These are phyloP conservation scores for Suhomyces sp. DNA, from an alignment of 805 yeast species.

Conservation along the genomic window DNA sequence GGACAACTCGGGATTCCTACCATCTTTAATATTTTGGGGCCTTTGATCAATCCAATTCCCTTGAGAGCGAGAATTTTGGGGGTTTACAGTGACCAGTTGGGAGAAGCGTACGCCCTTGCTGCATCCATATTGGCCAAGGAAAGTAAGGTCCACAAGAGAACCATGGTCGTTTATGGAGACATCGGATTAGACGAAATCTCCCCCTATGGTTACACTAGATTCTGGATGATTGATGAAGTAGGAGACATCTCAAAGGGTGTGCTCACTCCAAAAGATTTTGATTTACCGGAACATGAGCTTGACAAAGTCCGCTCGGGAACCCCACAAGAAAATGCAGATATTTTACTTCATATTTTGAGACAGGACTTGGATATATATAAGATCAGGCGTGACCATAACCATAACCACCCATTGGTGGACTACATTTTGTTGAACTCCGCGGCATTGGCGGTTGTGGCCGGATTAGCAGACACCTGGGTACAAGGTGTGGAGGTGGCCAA, in stretches of 20 bases:
- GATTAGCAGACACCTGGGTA: slow-evolving; percentile 65
- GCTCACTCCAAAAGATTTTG: slow-evolving; percentile 76
- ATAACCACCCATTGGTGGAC: slow-evolving; percentile 67
- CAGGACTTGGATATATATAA: slow-evolving; percentile 47
- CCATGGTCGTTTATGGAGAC: slow-evolving; percentile 91
- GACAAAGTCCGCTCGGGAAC: slow-evolving; percentile 76
- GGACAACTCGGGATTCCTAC: slow-evolving; percentile 84
- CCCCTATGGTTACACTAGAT: slow-evolving; percentile 77
- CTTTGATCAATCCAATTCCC: slow-evolving; percentile 88
- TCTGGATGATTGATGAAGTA: slow-evolving; percentile 64
- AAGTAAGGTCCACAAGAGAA: slow-evolving; percentile 47
- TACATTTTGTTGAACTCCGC: slow-evolving; percentile 89
- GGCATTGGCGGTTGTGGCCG: slow-evolving; percentile 79
- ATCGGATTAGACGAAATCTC: slow-evolving; percentile 92
- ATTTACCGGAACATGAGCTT: slow-evolving; percentile 70
- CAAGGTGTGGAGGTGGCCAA: slow-evolving; percentile 77
- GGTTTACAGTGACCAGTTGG: slow-evolving; percentile 77
- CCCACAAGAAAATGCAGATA: slow-evolving; percentile 76
- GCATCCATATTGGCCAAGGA: slow-evolving; percentile 59
- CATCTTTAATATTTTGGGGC: slow-evolving; percentile 92
- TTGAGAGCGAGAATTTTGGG: slow-evolving; percentile 80
- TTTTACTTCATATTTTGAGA: slow-evolving; percentile 46
- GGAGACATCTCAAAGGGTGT: slow-evolving; percentile 44
- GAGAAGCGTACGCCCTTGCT: slow-evolving; percentile 81
- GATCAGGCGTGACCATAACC: slow-evolving; percentile 35